phyloP scores from a whole-genome alignment of 2,329 filamentous ascomycete genomes.

The Diaporthe vaccinii region DNA sequence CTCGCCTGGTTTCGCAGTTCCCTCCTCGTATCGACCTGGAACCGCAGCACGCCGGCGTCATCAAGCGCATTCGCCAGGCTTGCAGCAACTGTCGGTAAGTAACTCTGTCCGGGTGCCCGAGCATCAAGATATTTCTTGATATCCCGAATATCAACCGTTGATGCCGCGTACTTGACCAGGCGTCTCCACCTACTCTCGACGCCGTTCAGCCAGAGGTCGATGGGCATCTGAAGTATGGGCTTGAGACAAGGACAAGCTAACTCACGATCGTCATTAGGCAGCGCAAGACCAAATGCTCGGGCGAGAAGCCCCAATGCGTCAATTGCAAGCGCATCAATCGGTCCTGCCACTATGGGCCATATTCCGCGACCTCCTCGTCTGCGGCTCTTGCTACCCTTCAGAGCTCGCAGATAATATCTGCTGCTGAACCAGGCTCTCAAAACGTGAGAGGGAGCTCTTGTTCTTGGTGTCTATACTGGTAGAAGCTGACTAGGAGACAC shows the following conservation, averaged over 20 bases:
- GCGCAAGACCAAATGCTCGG: conserved; percentile 13
- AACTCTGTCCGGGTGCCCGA: background rate
- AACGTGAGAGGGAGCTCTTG: background rate
- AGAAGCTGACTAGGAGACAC: background rate
- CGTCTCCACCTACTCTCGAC: background rate
- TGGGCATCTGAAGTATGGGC: background rate
- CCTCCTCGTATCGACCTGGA: background rate
- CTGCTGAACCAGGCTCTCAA: background rate
- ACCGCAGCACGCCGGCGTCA: background rate
- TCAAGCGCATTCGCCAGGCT: conserved; percentile 18
- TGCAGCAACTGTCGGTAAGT: conserved; percentile 21
- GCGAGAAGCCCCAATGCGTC: conserved; percentile 9
- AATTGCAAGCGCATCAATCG: conserved; percentile 19
- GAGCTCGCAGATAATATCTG: background rate
- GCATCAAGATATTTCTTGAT: too few species aligned
- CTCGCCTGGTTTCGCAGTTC: background rate
- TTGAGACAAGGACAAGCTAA: too few species aligned
- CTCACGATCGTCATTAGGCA: background rate
- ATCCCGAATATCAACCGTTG: too few species aligned
- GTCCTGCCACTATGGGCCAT: conserved; percentile 4
- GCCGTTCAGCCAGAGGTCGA: background rate
- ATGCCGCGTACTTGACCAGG: background rate
- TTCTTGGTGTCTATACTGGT: background rate
- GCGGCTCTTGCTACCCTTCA: background rate
- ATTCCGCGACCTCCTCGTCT: conserved; percentile 1